phyloP scores from a whole-genome alignment of 768 basidiomycete species.

The Podaxis mareebaensis region DNA sequence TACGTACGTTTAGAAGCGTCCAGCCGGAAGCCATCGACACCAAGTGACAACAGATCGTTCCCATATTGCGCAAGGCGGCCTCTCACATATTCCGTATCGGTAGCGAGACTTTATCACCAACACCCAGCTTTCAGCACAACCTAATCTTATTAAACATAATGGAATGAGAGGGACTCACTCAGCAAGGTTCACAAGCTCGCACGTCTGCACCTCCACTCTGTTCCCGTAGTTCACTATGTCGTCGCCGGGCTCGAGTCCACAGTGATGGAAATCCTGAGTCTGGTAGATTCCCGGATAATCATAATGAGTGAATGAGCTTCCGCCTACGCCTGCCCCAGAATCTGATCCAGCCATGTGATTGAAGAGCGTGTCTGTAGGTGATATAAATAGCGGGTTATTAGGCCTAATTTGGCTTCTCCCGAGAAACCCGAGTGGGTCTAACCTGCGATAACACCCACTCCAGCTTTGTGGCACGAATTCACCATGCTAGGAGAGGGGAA shows the following conservation, averaged over 20 bases:
- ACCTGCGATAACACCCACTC: slow-evolving; percentile 59
- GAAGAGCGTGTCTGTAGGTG: slow-evolving; percentile 49
- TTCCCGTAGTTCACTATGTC: slow-evolving; percentile 58
- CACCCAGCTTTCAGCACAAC: neutral
- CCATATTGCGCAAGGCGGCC: slow-evolving; percentile 51
- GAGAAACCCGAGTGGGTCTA: neutral
- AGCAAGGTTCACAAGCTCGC: slow-evolving; percentile 50
- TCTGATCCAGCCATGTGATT: slow-evolving; percentile 65
- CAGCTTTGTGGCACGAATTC: slow-evolving; percentile 48
- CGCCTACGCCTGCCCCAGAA: slow-evolving; percentile 50
- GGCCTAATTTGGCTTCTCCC: neutral
- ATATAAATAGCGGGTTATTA: neutral
- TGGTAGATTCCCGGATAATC: slow-evolving; percentile 51
- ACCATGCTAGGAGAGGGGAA: slow-evolving; percentile 39
- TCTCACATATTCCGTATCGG: slow-evolving; percentile 63
- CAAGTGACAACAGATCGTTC: slow-evolving; percentile 62
- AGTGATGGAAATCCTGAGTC: slow-evolving; percentile 60
- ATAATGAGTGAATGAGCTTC: slow-evolving; percentile 55
- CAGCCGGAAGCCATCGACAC: slow-evolving; percentile 60
- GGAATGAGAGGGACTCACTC: slow-evolving; percentile 39
- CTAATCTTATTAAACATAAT: neutral
- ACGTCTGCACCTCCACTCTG: slow-evolving; percentile 56
- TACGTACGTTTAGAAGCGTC: slow-evolving; percentile 67
- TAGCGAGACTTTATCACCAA: slow-evolving; percentile 49
- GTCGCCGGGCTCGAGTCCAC: slow-evolving; percentile 52